Percentiles rank a stretch among this genome's conserved stretches.
Conservation (phyloP, 2,329 filamentous ascomycete genomes). For the Stylonectria norvegica region DNA sequence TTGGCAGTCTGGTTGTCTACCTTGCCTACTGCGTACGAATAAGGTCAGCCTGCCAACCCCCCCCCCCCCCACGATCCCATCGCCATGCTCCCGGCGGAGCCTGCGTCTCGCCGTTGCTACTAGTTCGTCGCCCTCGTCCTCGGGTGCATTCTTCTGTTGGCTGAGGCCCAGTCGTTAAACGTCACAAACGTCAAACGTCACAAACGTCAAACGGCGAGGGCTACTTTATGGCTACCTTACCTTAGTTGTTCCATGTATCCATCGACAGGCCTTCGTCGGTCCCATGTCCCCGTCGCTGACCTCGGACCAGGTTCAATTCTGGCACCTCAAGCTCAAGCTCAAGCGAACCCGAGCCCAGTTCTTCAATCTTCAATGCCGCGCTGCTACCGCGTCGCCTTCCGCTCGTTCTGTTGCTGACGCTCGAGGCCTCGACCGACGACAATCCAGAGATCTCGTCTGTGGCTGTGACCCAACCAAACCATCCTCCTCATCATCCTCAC, state of each 20-base stretch:
- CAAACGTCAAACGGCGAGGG: too few relatives aligned
- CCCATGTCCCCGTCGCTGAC: constrained; percentile 10
- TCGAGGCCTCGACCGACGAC: constrained; percentile 13
- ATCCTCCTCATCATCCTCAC: constrained; percentile 15
- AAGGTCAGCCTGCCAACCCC: too few relatives aligned
- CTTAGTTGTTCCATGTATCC: background rate
- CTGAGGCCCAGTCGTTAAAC: too few relatives aligned
- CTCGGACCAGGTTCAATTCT: constrained; percentile 24
- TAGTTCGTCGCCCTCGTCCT: constrained; percentile 18
- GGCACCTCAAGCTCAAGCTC: constrained; percentile 10
- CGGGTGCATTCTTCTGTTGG: too few relatives aligned
- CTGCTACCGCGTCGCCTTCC: constrained; percentile 20
- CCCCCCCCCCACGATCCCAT: constrained; percentile 16
- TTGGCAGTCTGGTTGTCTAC: too few relatives aligned
- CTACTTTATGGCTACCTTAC: too few relatives aligned
- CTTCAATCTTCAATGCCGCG: constrained; percentile 15
- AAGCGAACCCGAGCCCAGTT: too few relatives aligned
- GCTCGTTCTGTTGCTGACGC: constrained; percentile 22
- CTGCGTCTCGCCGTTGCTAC: constrained; percentile 24
- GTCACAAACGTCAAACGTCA: too few relatives aligned
- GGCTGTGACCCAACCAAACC: too few relatives aligned
- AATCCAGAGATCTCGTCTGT: constrained; percentile 8
- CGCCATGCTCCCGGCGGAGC: constrained; percentile 22
- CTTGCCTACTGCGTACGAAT: too few relatives aligned
- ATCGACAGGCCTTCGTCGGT: constrained; percentile 1